phyloP scores from a whole-genome alignment of 768 basidiomycete species.

The Agaricus sinodeliciosus region DNA sequence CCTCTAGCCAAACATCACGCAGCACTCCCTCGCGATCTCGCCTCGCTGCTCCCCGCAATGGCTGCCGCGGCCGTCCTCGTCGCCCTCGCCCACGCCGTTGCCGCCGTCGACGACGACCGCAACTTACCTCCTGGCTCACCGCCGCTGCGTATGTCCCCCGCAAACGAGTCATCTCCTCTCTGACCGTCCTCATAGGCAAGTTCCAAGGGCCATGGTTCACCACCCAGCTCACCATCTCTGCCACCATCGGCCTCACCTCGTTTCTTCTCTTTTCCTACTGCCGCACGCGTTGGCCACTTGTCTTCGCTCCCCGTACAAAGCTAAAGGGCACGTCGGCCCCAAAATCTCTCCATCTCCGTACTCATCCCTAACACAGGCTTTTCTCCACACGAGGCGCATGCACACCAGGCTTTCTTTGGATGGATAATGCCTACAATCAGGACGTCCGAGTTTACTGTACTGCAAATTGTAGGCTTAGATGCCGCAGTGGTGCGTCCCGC shows the following conservation, averaged over 20 bases:
- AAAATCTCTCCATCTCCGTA: background rate
- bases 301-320: slow-evolving; percentile 91
- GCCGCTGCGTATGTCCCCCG: slow-evolving; percentile 45
- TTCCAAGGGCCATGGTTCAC: slow-evolving; percentile 95
- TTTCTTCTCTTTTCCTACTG: slow-evolving; percentile 88
- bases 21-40: background rate
- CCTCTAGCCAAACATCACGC: slow-evolving; percentile 2
- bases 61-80: background rate
- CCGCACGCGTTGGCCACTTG: slow-evolving; percentile 79
- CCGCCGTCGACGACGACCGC: slow-evolving; percentile 21
- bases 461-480: slow-evolving; percentile 95
- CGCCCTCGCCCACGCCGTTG: background rate
- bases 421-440: slow-evolving; percentile 93
- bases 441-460: slow-evolving; percentile 86
- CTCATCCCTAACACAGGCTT: slow-evolving; percentile 49
- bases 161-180: background rate
- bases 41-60: background rate
- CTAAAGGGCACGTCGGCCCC: slow-evolving; percentile 63
- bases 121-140: slow-evolving; percentile 57
- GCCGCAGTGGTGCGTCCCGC: slow-evolving; percentile 78
- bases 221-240: slow-evolving; percentile 79
- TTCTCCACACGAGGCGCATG: slow-evolving; percentile 90
- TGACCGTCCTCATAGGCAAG: slow-evolving; percentile 39
- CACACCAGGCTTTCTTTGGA: slow-evolving; percentile 82
- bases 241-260: slow-evolving; percentile 67